Evolutionary conservation across 2,329 filamentous ascomycete species (phyloP).

Genomic region (Leptographium lundbergii): DNA sequence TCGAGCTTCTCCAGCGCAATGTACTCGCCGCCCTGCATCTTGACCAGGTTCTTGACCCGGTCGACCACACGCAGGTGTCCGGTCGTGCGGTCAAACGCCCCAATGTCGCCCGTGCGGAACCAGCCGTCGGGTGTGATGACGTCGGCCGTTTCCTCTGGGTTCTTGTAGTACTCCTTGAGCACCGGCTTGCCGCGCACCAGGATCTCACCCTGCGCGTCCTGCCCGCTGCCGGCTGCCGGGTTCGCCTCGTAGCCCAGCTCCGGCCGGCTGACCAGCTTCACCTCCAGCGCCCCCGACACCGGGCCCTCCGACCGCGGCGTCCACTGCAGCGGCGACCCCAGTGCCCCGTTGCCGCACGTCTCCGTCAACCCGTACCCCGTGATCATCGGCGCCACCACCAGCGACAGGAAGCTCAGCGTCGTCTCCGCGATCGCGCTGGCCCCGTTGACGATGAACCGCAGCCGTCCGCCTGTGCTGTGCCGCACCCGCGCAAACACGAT

Average conservation of each 20-base stretch:
- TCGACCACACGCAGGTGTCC: constrained; percentile 84
- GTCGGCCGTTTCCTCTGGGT: constrained; percentile 72
- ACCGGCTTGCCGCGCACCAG: constrained; percentile 72
- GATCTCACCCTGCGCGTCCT: constrained; percentile 82
- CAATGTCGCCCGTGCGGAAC: constrained; percentile 96
- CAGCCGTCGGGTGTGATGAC: constrained; percentile 73
- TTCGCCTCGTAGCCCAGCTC: constrained; percentile 77
- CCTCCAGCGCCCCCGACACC: constrained; percentile 62
- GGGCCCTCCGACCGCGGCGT: constrained; percentile 66
- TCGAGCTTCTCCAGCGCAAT: constrained; percentile 95
- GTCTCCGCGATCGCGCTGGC: constrained; percentile 81
- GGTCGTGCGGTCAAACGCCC: constrained; percentile 60
- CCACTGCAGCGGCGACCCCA: constrained; percentile 78
- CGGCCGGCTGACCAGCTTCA: constrained; percentile 83
- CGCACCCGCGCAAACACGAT: constrained; percentile 88
- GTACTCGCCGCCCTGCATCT: constrained; percentile 91
- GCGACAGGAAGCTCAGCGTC: constrained; percentile 81
- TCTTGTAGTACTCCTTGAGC: constrained; percentile 67
- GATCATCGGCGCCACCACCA: constrained; percentile 90
- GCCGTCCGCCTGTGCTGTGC: constrained; percentile 72
- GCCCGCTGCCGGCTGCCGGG: constrained; percentile 57
- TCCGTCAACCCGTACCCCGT: constrained; percentile 90
- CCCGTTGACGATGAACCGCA: constrained; percentile 88
- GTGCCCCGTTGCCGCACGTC: constrained; percentile 71
- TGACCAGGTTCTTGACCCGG: constrained; percentile 96